These are phyloP conservation scores for Tolypocladium cylindrosporum DNA, from an alignment of 2,329 filamentous ascomycete genomes.

Conservation along the genomic window DNA sequence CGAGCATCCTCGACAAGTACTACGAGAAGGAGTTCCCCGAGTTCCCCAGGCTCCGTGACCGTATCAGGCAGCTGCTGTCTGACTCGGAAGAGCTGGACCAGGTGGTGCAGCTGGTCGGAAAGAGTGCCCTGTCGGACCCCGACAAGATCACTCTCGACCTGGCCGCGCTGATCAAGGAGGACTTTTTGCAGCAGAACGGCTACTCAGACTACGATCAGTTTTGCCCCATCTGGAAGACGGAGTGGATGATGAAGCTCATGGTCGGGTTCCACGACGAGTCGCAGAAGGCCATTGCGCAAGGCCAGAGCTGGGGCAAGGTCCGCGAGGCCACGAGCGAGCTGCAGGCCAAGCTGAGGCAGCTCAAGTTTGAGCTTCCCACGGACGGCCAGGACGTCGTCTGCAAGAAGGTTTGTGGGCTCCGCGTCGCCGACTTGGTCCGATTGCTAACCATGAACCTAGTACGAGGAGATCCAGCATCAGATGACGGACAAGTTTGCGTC, in stretches of 20 bases:
- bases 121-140: slow-evolving; percentile 87
- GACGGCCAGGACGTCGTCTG: slow-evolving; percentile 71
- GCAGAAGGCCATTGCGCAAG: slow-evolving; percentile 88
- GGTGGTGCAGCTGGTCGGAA: slow-evolving; percentile 96
- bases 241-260: slow-evolving; percentile 99
- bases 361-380: slow-evolving; percentile 93
- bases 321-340: slow-evolving; percentile 83
- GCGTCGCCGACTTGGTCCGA: not conserved
- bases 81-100: slow-evolving; percentile 97
- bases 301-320: slow-evolving; percentile 86
- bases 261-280: slow-evolving; percentile 96
- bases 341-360: slow-evolving; percentile 72
- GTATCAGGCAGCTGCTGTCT: slow-evolving; percentile 85
- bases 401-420: slow-evolving; percentile 60
- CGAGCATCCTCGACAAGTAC: slow-evolving; percentile 74
- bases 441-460: slow-evolving; percentile 47
- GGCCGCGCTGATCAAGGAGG: slow-evolving; percentile 86
- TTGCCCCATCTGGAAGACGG: slow-evolving; percentile 98
- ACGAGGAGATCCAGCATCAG: slow-evolving; percentile 80
- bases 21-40: slow-evolving; percentile 92
- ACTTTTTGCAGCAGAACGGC: slow-evolving; percentile 97
- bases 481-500: slow-evolving; percentile 98
- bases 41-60: slow-evolving; percentile 85
- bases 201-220: slow-evolving; percentile 99
- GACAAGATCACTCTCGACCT: slow-evolving; percentile 98